phyloP scores from a whole-genome alignment of 2,329 filamentous ascomycete species.

The Fusarium sp. region DNA sequence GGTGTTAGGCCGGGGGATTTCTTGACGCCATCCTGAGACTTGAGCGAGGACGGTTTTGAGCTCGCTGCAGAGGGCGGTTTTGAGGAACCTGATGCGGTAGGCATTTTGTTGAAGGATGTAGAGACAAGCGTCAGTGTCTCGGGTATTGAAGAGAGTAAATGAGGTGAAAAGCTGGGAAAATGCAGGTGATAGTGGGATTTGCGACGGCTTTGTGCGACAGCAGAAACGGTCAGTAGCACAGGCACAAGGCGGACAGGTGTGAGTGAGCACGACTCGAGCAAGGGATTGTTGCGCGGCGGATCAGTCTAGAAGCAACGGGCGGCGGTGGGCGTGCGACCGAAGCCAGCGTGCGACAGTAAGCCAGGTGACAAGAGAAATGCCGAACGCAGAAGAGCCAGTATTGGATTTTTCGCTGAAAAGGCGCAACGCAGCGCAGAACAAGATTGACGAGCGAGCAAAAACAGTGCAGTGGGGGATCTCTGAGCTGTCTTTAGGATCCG shows the following conservation, averaged over 20 bases:
- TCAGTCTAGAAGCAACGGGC: conserved; percentile 38
- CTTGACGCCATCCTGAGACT: conserved; percentile 59
- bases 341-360: conserved; percentile 39
- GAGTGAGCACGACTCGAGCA: conserved; percentile 38
- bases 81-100: conserved; percentile 49
- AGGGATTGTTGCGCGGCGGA: conserved; percentile 40
- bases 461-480: conserved; percentile 35
- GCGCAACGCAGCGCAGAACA: conserved; percentile 24
- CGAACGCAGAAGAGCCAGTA: conserved; percentile 20
- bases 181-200: conserved; percentile 25
- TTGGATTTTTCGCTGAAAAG: conserved; percentile 17
- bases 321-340: conserved; percentile 31
- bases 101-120: conserved; percentile 49
- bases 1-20: conserved; percentile 57
- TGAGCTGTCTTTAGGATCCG: conserved; percentile 31
- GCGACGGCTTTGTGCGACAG: conserved; percentile 35
- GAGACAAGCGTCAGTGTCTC: conserved; percentile 24
- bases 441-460: conserved; percentile 34
- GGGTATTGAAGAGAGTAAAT: conserved; percentile 14
- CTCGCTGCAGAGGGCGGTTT: conserved; percentile 59
- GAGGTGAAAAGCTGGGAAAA: conserved; percentile 11
- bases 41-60: conserved; percentile 64
- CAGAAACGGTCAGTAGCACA: conserved; percentile 24
- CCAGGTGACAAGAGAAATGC: conserved; percentile 32
- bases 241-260: conserved; percentile 30